Conservation (phyloP, 2,329 filamentous ascomycete species). For the Neonectria coccinea region DNA sequence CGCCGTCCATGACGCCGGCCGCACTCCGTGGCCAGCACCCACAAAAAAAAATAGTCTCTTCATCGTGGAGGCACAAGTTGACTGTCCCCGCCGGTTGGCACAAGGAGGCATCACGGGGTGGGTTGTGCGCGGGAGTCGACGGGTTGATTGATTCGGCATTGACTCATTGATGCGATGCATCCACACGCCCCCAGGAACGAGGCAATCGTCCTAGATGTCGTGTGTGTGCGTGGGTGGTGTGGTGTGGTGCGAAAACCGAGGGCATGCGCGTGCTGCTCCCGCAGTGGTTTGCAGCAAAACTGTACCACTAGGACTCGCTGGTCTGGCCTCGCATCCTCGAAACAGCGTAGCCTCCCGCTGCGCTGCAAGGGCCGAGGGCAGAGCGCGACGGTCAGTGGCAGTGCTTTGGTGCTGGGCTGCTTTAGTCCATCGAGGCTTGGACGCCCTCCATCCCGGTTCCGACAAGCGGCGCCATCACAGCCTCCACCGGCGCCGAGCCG, state of each 20-base stretch:
- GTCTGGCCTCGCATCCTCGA: constrained; percentile 10
- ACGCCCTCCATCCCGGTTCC: constrained; percentile 1
- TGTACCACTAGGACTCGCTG: constrained; percentile 12
- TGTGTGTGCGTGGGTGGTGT: constrained; percentile 13
- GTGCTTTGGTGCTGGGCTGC: constrained; percentile 16
- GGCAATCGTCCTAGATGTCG: constrained; percentile 28
- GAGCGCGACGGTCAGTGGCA: constrained; percentile 32
- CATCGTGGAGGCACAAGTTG: constrained; percentile 4
- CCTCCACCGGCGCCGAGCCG: constrained; percentile 34
- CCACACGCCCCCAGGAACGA: constrained; percentile 19
- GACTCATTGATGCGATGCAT: constrained; percentile 34
- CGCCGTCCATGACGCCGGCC: constrained; percentile 6
- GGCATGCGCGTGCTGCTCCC: constrained; percentile 36
- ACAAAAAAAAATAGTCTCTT: constrained; percentile 1
- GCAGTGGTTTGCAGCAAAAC: constrained; percentile 36
- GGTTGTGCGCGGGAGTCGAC: constrained; percentile 14
- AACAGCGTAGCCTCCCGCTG: constrained; percentile 7
- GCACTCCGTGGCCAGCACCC: constrained; percentile 1
- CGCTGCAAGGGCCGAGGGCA: constrained; percentile 29
- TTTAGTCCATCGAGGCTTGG: constrained; percentile 42
- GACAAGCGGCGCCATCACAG: constrained; percentile 34
- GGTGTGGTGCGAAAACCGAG: constrained; percentile 24
- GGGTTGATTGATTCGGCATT: constrained; percentile 38
- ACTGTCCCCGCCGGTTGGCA: constrained; percentile 21
- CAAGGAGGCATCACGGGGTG: constrained; percentile 39